Conservation (phyloP, 1,139 yeast genomes). For the Pichia sp. region DNA sequence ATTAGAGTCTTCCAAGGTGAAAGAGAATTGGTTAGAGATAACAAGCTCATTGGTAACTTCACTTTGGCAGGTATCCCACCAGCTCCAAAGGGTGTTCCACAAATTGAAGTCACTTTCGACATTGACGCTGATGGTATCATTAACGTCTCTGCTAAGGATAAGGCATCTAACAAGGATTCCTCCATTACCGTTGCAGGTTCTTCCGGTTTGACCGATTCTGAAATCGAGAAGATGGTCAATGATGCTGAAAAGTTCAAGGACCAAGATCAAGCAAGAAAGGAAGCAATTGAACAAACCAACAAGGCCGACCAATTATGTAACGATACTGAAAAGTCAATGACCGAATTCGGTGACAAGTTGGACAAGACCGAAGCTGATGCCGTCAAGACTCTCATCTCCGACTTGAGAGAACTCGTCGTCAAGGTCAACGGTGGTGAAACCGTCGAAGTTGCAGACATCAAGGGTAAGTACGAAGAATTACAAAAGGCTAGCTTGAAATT, state of each 20-base stretch:
- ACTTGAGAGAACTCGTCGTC: conserved; percentile 84
- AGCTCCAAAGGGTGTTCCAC: conserved; percentile 99
- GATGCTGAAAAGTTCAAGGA: conserved; percentile 98
- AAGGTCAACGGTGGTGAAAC: conserved; percentile 91
- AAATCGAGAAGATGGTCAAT: conserved; percentile 96
- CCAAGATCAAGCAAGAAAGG: conserved; percentile 87
- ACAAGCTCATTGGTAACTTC: conserved; percentile 97
- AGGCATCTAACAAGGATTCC: conserved; percentile 97
- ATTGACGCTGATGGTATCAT: conserved; percentile 98
- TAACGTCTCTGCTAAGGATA: conserved; percentile 97
- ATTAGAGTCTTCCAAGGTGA: conserved; percentile 99
- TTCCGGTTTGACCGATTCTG: conserved; percentile 92
- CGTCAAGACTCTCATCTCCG: conserved; percentile 68
- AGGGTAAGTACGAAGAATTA: conserved; percentile 90
- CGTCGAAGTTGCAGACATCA: conserved; percentile 75
- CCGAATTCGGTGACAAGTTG: conserved; percentile 90
- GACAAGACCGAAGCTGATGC: conserved; percentile 83
- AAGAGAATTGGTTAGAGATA: conserved; percentile 98
- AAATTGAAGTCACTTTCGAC: conserved; percentile 96
- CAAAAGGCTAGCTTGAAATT: conserved; percentile 89
- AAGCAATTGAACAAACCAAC: conserved; percentile 92
- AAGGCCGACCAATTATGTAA: conserved; percentile 95
- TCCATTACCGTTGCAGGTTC: conserved; percentile 99
- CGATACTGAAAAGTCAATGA: conserved; percentile 91
- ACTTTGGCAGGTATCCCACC: conserved; percentile 96